These are phyloP conservation scores for Calonectria pteridis DNA, from an alignment of 2,329 filamentous ascomycete species.

Conservation along the genomic window DNA sequence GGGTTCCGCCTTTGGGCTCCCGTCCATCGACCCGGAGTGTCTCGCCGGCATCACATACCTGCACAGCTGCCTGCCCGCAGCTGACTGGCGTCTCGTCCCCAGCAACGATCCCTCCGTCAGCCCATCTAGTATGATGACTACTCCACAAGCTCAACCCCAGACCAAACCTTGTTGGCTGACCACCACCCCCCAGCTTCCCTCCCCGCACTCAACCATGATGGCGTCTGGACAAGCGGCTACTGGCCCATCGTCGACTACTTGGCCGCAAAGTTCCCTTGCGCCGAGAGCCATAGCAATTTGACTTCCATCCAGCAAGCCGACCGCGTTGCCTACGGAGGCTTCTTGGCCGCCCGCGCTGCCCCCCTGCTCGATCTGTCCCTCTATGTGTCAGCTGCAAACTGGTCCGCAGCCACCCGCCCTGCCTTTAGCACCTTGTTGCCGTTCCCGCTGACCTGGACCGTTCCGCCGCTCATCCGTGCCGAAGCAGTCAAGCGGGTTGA, in stretches of 20 bases:
- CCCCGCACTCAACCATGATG: slow-evolving; percentile 65
- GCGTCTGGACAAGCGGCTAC: slow-evolving; percentile 71
- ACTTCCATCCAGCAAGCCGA: slow-evolving; percentile 59
- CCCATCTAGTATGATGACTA: slow-evolving; percentile 72
- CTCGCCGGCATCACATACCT: slow-evolving; percentile 86
- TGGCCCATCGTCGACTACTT: slow-evolving; percentile 71
- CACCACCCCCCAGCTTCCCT: slow-evolving; percentile 60
- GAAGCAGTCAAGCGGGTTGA: slow-evolving; percentile 78
- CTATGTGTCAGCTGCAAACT: slow-evolving; percentile 92
- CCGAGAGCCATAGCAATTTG: slow-evolving; percentile 56
- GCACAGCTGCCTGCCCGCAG: slow-evolving; percentile 69
- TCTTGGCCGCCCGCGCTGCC: slow-evolving; percentile 80
- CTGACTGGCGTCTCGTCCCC: slow-evolving; percentile 77
- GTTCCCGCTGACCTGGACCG: slow-evolving; percentile 89
- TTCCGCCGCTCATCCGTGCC: slow-evolving; percentile 79
- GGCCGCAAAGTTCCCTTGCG: slow-evolving; percentile 49
- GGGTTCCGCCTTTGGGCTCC: slow-evolving; percentile 88
- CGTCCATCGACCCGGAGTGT: slow-evolving; percentile 93
- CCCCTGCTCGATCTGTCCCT: slow-evolving; percentile 87
- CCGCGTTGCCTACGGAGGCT: slow-evolving; percentile 69
- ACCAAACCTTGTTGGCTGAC: slow-evolving; percentile 39
- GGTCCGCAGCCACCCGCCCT: slow-evolving; percentile 80
- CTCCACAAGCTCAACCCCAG: slow-evolving; percentile 25
- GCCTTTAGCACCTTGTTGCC: slow-evolving; percentile 84
- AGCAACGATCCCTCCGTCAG: slow-evolving; percentile 80